A percentile compares a stretch with the other conserved stretches of the same genome.
Evolutionary conservation across 371 early-diverging fungal species (phyloP).

Genomic region (Entomophthora muscae): DNA sequence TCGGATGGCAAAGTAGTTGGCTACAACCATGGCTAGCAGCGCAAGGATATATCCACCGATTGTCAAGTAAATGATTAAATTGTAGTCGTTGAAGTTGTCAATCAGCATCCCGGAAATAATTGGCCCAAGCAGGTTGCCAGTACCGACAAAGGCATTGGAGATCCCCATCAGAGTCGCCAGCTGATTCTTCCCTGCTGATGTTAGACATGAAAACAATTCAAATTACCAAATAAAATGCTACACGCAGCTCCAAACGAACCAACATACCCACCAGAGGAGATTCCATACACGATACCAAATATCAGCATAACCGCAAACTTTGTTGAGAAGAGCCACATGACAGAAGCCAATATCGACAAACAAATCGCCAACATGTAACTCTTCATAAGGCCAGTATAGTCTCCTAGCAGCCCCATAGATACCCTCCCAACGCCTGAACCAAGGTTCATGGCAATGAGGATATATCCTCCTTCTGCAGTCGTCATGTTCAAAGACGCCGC

Average conservation of each 20-base stretch:
- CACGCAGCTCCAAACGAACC: constrained; percentile 23
- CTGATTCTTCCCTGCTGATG: no score
- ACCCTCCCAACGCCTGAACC: constrained; percentile 33
- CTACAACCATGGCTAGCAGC: no score
- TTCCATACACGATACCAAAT: constrained; percentile 31
- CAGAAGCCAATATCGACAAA: constrained; percentile 19
- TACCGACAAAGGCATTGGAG: constrained; percentile 17
- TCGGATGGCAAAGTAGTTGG: no score
- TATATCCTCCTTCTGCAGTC: constrained; percentile 18
- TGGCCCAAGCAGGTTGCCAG: constrained; percentile 17
- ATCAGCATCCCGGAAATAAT: constrained; percentile 23
- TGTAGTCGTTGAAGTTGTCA: constrained; percentile 12
- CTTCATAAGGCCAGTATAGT: constrained; percentile 34
- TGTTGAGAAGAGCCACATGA: constrained; percentile 25
- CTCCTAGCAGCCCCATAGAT: constrained; percentile 23
- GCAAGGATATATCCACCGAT: no score
- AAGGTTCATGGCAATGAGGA: constrained; percentile 28
- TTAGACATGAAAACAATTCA: no score
- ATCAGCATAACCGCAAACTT: constrained; percentile 21
- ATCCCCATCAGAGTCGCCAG: constrained; percentile 19
- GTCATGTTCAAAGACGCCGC: constrained; percentile 18
- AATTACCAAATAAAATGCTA: no score
- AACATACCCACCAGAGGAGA: constrained; percentile 35
- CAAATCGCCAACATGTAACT: constrained; percentile 22
- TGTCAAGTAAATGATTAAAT: neutral